Conservation (phyloP, 2,329 filamentous ascomycete species). For the Tolypocladium paradoxum region DNA sequence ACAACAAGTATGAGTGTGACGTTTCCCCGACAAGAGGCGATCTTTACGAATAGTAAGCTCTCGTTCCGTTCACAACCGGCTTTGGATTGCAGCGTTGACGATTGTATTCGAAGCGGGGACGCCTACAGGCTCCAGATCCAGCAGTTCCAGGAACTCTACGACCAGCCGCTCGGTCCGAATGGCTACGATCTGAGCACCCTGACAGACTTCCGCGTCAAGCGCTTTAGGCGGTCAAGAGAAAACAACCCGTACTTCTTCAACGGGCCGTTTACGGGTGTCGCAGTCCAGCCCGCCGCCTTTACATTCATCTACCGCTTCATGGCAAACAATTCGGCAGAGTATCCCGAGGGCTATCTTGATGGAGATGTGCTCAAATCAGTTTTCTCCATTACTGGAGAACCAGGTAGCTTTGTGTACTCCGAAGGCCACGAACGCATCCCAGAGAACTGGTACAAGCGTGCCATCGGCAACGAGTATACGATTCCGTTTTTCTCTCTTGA, state of each 20-base stretch:
- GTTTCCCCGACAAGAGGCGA: slow-evolving; percentile 2
- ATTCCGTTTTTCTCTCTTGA: slow-evolving; percentile 27
- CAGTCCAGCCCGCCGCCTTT: slow-evolving; percentile 34
- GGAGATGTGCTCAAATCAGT: slow-evolving; percentile 3
- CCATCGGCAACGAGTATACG: slow-evolving; percentile 27
- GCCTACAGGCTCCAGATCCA: slow-evolving; percentile 9
- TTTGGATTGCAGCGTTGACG: too few relatives aligned
- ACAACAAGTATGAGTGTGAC: slow-evolving; percentile 12
- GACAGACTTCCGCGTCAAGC: background rate
- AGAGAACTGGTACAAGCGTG: slow-evolving; percentile 34
- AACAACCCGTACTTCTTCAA: slow-evolving; percentile 44
- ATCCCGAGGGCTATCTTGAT: slow-evolving; percentile 19
- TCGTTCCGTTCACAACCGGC: too few relatives aligned
- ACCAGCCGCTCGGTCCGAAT: slow-evolving; percentile 18
- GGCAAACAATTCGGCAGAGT: slow-evolving; percentile 30
- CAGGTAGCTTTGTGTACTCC: slow-evolving; percentile 27
- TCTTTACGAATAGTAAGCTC: background rate
- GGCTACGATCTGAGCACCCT: slow-evolving; percentile 19
- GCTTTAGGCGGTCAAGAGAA: slow-evolving; percentile 24
- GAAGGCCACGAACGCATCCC: slow-evolving; percentile 38
- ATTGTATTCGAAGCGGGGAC: too few relatives aligned
- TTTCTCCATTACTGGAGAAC: slow-evolving; percentile 22
- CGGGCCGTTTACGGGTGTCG: slow-evolving; percentile 35
- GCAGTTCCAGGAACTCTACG: slow-evolving; percentile 25
- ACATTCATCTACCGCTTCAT: slow-evolving; percentile 31